Conservation (phyloP, 805 yeast genomes). For the Hanseniaspora thailandica region DNA sequence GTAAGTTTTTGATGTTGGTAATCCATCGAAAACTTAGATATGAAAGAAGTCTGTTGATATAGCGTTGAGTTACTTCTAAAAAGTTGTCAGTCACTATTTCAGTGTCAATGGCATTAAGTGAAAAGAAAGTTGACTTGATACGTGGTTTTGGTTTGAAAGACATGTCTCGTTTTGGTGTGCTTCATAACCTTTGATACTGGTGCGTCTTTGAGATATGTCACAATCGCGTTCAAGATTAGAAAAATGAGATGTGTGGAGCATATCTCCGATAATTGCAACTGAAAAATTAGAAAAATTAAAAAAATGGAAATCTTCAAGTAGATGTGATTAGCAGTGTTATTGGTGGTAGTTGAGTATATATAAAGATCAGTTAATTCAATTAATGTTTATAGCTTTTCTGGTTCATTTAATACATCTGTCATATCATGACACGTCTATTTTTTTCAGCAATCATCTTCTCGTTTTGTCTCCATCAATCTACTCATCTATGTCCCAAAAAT, state of each 20-base stretch:
- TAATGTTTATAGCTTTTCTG: no score
- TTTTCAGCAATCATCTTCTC: no score
- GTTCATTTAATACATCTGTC: no score
- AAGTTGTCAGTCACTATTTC: background rate
- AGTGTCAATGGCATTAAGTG: background rate
- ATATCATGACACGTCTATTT: no score
- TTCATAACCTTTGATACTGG: background rate
- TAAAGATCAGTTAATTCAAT: no score
- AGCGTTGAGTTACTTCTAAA: background rate
- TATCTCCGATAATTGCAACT: background rate
- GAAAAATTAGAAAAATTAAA: no score
- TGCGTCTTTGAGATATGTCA: no score
- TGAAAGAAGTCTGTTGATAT: background rate
- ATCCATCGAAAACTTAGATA: background rate
- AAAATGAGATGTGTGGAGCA: no score
- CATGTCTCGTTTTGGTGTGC: background rate
- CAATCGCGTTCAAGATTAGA: no score
- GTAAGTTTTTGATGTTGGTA: background rate
- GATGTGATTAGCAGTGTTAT: no score
- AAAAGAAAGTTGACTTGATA: background rate
- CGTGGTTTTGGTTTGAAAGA: background rate
- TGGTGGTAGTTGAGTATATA: no score
- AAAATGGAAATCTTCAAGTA: no score
- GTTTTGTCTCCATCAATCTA: background rate
- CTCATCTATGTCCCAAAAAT: conserved; percentile 13